Percentiles rank a stretch among this genome's conserved stretches.
phyloP scores from a whole-genome alignment of 1,284 basidiomycete genomes.

The Microbotryum violaceum region DNA sequence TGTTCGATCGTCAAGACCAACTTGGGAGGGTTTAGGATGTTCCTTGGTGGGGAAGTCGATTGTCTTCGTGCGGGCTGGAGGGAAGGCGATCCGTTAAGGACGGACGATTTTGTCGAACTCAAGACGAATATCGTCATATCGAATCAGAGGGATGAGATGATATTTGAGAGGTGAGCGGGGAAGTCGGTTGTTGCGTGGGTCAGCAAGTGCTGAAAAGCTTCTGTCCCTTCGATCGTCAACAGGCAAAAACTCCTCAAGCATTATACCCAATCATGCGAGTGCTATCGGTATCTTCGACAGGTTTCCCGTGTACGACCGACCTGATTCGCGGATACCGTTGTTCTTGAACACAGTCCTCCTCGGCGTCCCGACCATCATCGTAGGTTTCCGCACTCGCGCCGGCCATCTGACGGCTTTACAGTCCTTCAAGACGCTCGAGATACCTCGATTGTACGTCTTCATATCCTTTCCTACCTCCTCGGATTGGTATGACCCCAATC shows the following conservation, averaged over 20 bases:
- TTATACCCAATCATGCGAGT: constrained; percentile 88
- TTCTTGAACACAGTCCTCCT: constrained; percentile 26
- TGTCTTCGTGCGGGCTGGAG: constrained; percentile 50
- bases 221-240: background rate
- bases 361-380: constrained; percentile 62
- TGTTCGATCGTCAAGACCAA: constrained; percentile 87
- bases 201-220: background rate
- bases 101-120: constrained; percentile 64
- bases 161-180: constrained; percentile 67
- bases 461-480: constrained; percentile 64
- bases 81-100: constrained; percentile 10
- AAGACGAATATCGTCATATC: constrained; percentile 83
- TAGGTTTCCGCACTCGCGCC: constrained; percentile 79
- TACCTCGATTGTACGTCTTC: constrained; percentile 43
- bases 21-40: constrained; percentile 66
- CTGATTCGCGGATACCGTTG: background rate
- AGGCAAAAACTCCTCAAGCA: constrained; percentile 78
- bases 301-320: too few relatives aligned
- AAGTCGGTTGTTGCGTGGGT: background rate
- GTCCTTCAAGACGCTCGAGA: constrained; percentile 39
- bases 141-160: constrained; percentile 57
- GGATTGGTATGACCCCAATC: constrained; percentile 48
- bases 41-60: constrained; percentile 93
- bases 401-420: constrained; percentile 45
- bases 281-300: background rate